phyloP scores from a whole-genome alignment of 2,329 filamentous ascomycete species.

The Fusarium napiforme region DNA sequence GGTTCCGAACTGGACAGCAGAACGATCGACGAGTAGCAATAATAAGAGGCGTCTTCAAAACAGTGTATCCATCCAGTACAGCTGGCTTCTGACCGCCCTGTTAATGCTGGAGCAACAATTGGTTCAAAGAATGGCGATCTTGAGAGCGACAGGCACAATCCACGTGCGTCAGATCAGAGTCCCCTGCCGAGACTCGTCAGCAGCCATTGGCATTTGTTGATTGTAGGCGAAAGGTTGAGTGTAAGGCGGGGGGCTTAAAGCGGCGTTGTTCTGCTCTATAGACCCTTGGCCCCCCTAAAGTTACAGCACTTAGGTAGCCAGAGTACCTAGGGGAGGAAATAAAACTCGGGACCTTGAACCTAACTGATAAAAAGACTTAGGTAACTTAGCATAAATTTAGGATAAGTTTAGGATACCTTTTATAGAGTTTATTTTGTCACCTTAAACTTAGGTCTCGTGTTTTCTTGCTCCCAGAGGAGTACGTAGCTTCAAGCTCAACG shows the following conservation, averaged over 20 bases:
- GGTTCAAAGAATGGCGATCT: constrained; percentile 28
- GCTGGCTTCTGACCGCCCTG: constrained; percentile 34
- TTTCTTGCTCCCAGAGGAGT: neutral
- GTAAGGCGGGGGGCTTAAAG: constrained; percentile 22
- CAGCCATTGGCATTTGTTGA: constrained; percentile 10
- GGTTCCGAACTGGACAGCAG: neutral
- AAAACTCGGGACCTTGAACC: too few species aligned
- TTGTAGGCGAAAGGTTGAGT: constrained; percentile 11
- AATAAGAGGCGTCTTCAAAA: constrained; percentile 3
- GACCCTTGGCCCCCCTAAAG: constrained; percentile 17
- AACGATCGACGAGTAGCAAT: neutral
- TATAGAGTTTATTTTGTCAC: too few species aligned
- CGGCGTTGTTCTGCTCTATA: constrained; percentile 12
- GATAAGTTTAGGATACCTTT: too few species aligned
- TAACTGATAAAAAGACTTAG: too few species aligned
- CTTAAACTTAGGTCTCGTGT: too few species aligned
- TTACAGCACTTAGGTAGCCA: neutral
- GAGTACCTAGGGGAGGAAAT: neutral
- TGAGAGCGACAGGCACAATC: constrained; percentile 33
- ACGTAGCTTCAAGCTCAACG: constrained; percentile 34
- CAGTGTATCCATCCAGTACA: constrained; percentile 4
- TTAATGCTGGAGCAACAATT: constrained; percentile 18
- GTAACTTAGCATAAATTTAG: too few species aligned
- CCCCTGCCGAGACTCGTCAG: constrained; percentile 38
- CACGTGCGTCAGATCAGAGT: constrained; percentile 34